Percentiles rank a stretch among this genome's conserved stretches.
These are phyloP conservation scores for Candida berthetii DNA, from an alignment of 805 yeast species.

Conservation along the genomic window DNA sequence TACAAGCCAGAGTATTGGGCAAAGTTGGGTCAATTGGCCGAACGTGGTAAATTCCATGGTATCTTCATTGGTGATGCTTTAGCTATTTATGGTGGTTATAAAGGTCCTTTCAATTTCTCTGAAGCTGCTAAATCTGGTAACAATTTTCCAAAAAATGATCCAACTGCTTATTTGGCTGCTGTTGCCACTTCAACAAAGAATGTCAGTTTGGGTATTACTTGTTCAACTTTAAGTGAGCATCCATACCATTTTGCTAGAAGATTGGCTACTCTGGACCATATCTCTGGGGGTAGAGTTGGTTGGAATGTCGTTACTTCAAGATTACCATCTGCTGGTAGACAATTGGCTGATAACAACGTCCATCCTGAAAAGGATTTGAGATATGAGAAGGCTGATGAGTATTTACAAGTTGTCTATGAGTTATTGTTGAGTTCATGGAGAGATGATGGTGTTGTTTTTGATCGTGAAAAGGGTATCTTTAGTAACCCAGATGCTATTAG, in stretches of 20 bases:
- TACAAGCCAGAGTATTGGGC: no score
- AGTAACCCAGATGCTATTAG: slow-evolving; percentile 28
- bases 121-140: slow-evolving; percentile 15
- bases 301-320: slow-evolving; percentile 35
- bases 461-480: slow-evolving; percentile 20
- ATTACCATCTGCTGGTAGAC: slow-evolving; percentile 30
- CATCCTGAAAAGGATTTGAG: slow-evolving; percentile 32
- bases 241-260: slow-evolving; percentile 33
- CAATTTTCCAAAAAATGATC: slow-evolving; percentile 29
- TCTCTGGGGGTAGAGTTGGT: slow-evolving; percentile 33
- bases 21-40: no score
- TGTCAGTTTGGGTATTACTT: slow-evolving; percentile 27
- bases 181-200: slow-evolving; percentile 30
- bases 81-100: slow-evolving; percentile 31
- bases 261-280: slow-evolving; percentile 32
- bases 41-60: slow-evolving; percentile 28
- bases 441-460: slow-evolving; percentile 23
- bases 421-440: slow-evolving; percentile 32
- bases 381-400: slow-evolving; percentile 30
- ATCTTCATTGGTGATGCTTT: slow-evolving; percentile 28
- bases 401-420: slow-evolving; percentile 27
- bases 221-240: slow-evolving; percentile 30
- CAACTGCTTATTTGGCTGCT: slow-evolving; percentile 29
- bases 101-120: slow-evolving; percentile 6
- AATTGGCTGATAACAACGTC: slow-evolving; percentile 23